Evolutionary conservation across 139 green algal species (phyloP), one percentile per base, ranked within the genome.

Genomic region (Edaphochlamys debaryana): DNA sequence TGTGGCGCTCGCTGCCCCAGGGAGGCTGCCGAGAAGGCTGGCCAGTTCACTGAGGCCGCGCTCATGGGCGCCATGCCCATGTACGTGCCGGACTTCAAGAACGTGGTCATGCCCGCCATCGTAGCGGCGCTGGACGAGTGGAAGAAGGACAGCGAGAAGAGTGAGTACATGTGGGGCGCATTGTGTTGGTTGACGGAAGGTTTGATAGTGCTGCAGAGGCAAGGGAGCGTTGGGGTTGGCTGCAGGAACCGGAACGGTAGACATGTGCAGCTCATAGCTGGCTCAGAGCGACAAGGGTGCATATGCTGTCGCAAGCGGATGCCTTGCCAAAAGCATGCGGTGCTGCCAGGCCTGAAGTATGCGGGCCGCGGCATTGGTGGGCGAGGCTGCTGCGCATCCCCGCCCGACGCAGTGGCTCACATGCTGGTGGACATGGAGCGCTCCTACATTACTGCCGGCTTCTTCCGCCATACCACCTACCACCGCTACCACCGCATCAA

Each of bases 401-500:
- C 38, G 11, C 60, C 4, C 29, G 0, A 32, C 79, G 85, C 93
- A 96, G 94, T 98, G 90, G 93, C 94, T 4, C 81, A 88, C 54
- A 95, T 93, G 67, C 89, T 98, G 75, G 95, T 98, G 79, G 87
- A 94, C 81, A 98, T 98, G 95, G 95, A 98, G 91, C 92, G 93
- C 67, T 83, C 88, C 75, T 98, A 97, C 85, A 92, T 98, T 34
- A 97, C 94, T 0, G 92, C 95, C 13, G 92, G 91, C 50, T 96
- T 96, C 90, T 98, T 98, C 91, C 85, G 95, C 40, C 90, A 98
- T 74, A 90, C 86, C 79, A 94, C 90, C 75, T 73, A 90, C 54
- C 85, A 92, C 71, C 87, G 87, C 37, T 82, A 85, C 70, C 56
- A 88, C 3, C 84, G 77, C 62, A 88, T 90, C 75, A 84, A 86